A percentile compares a stretch with the other conserved stretches of the same genome.
Conservation (phyloP, 805 yeast genomes). For the Suhomyces tanzawaensis region DNA sequence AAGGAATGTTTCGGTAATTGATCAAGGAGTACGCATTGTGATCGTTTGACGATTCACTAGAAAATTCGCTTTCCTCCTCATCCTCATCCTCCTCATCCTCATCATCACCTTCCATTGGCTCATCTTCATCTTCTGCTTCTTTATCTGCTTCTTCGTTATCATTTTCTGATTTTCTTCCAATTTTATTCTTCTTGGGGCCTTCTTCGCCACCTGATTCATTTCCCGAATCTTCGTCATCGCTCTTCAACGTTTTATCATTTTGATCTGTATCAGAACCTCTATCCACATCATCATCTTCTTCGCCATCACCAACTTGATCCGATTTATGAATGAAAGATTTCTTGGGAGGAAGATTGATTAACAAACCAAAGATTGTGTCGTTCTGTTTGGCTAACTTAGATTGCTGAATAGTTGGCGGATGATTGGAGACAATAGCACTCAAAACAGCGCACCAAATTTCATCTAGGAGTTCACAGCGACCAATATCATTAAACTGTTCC, state of each 20-base stretch:
- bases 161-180: constrained; percentile 2
- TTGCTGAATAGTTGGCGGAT: constrained; percentile 23
- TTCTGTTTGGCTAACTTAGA: constrained; percentile 35
- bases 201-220: constrained; percentile 17
- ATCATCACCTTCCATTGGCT: constrained; percentile 13
- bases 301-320: constrained; percentile 25
- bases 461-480: constrained; percentile 52
- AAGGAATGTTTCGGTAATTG: constrained; percentile 58
- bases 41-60: constrained; percentile 14
- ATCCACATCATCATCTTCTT: constrained; percentile 16
- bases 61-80: constrained; percentile 15
- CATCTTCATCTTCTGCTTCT: constrained; percentile 18
- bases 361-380: constrained; percentile 30
- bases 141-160: constrained; percentile 15
- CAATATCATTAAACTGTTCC: constrained; percentile 36
- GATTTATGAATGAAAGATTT: constrained; percentile 20
- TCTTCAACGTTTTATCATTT: constrained; percentile 17
- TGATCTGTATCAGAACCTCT: constrained; percentile 23
- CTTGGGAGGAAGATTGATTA: constrained; percentile 31
- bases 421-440: constrained; percentile 50
- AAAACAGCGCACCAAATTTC: constrained; percentile 70
- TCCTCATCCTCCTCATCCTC: constrained; percentile 23
- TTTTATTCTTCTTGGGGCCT: constrained; percentile 2
- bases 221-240: constrained; percentile 24
- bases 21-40: constrained; percentile 49